Evolutionary conservation across 257 asterid species (phyloP), one percentile per base, ranked within the genome.

Genomic region (Linaria vulgaris): DNA sequence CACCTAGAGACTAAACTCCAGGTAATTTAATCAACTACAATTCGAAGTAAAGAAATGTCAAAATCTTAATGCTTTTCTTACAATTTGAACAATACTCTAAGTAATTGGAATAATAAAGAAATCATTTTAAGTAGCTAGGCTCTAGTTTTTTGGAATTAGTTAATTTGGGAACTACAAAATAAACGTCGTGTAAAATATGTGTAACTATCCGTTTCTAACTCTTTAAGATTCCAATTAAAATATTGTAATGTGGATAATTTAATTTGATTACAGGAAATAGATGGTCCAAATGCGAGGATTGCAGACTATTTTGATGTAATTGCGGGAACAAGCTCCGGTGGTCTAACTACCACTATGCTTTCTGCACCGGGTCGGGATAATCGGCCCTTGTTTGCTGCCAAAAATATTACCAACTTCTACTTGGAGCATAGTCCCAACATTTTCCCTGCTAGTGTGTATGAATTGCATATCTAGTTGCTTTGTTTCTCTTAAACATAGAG

Each of bases 251-350:
- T 41, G 45, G n/a, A 24, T 12, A 48, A 31, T 6, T 5, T 7
- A 34, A 5, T 10, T 1, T 17, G 6, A 46, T 58, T 9, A 7
- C 70, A 78, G 83, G 79, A 76, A 69, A 14, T 76, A 12, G 90
- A 83, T 46, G 83, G 83, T 37, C 68, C 69, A 8, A 56, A 80
- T n/a, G 72, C 81, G 44, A 78, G 87, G 64, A 59, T 82, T 3
- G 82, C 73, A 51, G 80, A 82, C 69, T 82, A 82, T 57, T 82
- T 82, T 39, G 85, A 82, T 61, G 72, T 82, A 14, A 43, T 79
- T 5, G 83, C 85, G 1, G 88, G 85, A 55, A 82, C 83, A 0
- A 82, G 88, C 61, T 79, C 85, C 0, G 88, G 83, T 1, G 88
- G 80, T 19, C 14, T 79, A 45, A 62, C 79, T 5, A 69, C 85